A percentile compares a stretch with the other conserved stretches of the same genome.
phyloP scores from a whole-genome alignment of 257 asterid genomes.

The Ocimum tenuiflorum region DNA sequence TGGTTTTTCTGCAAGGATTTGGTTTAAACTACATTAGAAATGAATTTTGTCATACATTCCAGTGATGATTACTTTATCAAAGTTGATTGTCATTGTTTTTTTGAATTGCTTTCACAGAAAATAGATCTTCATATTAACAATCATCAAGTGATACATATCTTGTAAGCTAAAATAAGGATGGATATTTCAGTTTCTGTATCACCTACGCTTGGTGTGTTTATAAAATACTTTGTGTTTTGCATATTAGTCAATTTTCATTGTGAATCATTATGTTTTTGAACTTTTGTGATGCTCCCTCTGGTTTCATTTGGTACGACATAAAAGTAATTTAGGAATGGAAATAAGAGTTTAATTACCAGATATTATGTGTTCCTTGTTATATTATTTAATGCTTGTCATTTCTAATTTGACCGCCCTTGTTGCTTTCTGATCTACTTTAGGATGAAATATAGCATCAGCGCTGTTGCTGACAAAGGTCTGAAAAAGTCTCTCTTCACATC shows the following conservation, averaged over 20 bases:
- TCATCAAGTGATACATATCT: neutral
- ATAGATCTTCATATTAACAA: neutral
- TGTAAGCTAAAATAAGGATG: neutral
- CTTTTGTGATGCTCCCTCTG: neutral
- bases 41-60: neutral
- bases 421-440: slow-evolving; percentile 34
- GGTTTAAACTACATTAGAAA: neutral
- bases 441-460: slow-evolving; percentile 91
- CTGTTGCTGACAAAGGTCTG: slow-evolving; percentile 92
- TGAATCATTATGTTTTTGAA: no score
- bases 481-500: slow-evolving; percentile 74
- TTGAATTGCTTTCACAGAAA: no score
- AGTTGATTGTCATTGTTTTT: neutral
- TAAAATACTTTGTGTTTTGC: neutral
- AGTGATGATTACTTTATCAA: neutral
- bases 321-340: no score
- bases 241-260: neutral
- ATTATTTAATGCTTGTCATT: neutral
- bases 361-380: neutral
- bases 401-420: neutral
- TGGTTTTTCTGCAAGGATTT: neutral
- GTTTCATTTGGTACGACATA: neutral
- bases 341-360: neutral
- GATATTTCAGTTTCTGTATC: neutral
- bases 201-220: neutral